Conservation (phyloP, 1,139 yeast genomes). For the Geotrichum candidum region DNA sequence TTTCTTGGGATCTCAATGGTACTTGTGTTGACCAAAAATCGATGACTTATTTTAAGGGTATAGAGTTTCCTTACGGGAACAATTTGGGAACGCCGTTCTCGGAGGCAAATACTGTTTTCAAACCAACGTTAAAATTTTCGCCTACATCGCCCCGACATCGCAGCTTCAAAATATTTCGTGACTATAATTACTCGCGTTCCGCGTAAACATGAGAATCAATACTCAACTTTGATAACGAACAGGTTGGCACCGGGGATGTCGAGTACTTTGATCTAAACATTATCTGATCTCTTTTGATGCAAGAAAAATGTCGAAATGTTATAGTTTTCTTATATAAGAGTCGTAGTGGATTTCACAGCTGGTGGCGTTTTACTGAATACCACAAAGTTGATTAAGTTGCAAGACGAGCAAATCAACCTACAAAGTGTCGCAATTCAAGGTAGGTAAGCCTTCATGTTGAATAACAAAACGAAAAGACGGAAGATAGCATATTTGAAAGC, state of each 20-base stretch:
- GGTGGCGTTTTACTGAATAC: too few relatives aligned
- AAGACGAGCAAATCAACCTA: neutral
- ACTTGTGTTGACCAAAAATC: too few relatives aligned
- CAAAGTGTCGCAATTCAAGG: neutral
- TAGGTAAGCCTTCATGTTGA: neutral
- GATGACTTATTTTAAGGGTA: neutral
- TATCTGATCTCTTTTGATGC: neutral
- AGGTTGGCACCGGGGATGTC: neutral
- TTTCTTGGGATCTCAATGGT: neutral
- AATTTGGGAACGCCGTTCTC: neutral
- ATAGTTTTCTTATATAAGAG: neutral
- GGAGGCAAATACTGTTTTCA: neutral
- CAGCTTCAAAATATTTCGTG: neutral
- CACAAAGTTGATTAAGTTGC: neutral
- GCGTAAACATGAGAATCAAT: neutral
- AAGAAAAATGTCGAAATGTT: neutral
- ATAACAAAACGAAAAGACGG: too few relatives aligned
- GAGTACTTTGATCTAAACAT: neutral
- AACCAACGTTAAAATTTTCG: neutral
- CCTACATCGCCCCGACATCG: neutral
- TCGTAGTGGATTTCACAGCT: neutral
- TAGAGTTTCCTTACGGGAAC: neutral
- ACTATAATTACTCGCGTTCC: neutral
- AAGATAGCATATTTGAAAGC: neutral
- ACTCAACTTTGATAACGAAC: neutral